phyloP scores from a whole-genome alignment of 2,329 filamentous ascomycete genomes.

The Macroventuria anomochaeta region DNA sequence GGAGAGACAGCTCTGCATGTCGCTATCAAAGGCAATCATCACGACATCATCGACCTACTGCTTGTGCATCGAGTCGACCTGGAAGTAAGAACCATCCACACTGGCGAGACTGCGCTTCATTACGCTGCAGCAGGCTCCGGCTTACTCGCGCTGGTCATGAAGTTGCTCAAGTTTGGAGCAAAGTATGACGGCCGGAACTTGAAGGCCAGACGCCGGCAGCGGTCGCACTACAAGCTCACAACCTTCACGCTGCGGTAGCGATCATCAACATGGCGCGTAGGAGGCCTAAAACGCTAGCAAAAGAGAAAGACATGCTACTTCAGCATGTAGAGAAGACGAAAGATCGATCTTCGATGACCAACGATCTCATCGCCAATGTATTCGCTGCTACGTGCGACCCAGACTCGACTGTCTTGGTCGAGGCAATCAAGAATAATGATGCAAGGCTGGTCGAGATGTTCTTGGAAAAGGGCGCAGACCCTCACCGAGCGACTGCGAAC shows the following conservation, averaged over 20 bases:
- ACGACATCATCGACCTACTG: conserved; percentile 36
- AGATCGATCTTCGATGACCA: conserved; percentile 36
- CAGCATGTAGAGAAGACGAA: conserved; percentile 38
- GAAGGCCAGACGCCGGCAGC: conserved; percentile 36
- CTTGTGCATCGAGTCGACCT: conserved; percentile 32
- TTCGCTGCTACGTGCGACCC: conserved; percentile 43
- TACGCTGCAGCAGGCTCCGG: conserved; percentile 39
- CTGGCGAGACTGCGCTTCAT: conserved; percentile 42
- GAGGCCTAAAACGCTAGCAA: conserved; percentile 32
- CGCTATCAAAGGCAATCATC: conserved; percentile 35
- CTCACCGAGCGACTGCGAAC: conserved; percentile 31
- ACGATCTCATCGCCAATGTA: conserved; percentile 43
- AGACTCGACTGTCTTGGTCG: conserved; percentile 42
- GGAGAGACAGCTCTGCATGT: conserved; percentile 44
- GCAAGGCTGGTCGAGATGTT: conserved; percentile 38
- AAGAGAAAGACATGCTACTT: conserved; percentile 44
- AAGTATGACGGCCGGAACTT: conserved; percentile 32
- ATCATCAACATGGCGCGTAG: conserved; percentile 41
- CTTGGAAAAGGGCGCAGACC: conserved; percentile 39
- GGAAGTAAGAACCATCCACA: conserved; percentile 28
- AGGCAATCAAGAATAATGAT: conserved; percentile 42
- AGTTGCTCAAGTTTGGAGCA: conserved; percentile 38
- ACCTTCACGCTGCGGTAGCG: conserved; percentile 39
- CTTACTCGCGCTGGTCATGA: conserved; percentile 30
- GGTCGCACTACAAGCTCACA: conserved; percentile 33